phyloP scores from a whole-genome alignment of 202 grass and related monocot species.

The Miscanthus sacchariflorus region DNA sequence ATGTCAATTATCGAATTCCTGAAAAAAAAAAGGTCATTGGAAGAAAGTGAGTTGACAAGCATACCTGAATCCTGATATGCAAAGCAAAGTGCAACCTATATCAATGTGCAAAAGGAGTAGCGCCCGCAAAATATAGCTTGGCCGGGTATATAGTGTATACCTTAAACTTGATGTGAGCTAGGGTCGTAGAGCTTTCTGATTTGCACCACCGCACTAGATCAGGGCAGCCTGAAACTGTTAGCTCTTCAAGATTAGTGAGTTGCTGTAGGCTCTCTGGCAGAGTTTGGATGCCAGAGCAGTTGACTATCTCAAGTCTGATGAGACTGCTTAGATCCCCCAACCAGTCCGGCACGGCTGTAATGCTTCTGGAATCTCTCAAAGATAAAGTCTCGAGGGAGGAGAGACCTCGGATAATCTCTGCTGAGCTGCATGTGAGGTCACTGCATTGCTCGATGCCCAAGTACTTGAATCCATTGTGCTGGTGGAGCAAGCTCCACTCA shows the following conservation, averaged over 20 bases:
- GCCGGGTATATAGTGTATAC: background rate
- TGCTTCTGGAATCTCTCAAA: background rate
- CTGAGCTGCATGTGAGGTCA: background rate
- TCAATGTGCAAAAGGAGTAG: too few relatives aligned
- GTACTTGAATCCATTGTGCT: background rate
- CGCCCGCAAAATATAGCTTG: background rate
- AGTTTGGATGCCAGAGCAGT: background rate
- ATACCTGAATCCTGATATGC: too few relatives aligned
- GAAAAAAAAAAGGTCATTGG: too few relatives aligned
- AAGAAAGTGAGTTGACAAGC: too few relatives aligned
- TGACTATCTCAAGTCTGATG: background rate
- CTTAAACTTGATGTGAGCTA: background rate
- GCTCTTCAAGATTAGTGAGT: conserved; percentile 4
- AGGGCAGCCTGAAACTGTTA: conserved; percentile 12
- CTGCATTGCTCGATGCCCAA: background rate
- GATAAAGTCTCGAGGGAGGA: background rate
- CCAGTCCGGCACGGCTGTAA: background rate
- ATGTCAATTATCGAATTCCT: too few relatives aligned
- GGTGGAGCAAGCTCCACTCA: conserved; percentile 6
- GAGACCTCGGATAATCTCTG: background rate
- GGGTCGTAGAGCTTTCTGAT: background rate
- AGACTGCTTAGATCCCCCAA: conserved; percentile 8
- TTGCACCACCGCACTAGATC: background rate
- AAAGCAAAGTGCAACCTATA: too few relatives aligned
- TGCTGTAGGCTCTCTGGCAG: background rate